Conservation (phyloP, 805 yeast genomes). For the Pichia pseudocactophila region DNA sequence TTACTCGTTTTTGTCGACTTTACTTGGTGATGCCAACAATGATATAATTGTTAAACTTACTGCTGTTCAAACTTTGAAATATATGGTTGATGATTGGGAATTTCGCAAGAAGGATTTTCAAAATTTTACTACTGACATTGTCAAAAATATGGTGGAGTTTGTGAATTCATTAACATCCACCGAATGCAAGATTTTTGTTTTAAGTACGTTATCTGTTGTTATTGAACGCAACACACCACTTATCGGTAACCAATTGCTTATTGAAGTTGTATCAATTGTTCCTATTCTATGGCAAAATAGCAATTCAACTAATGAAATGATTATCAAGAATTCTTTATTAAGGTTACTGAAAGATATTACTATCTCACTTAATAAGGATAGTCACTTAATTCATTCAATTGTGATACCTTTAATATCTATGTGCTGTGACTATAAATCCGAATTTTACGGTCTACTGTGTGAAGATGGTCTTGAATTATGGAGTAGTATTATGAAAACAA, state of each 20-base stretch:
- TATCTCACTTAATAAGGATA: constrained; percentile 46
- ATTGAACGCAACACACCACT: constrained; percentile 59
- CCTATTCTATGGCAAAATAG: constrained; percentile 72
- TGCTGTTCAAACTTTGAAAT: constrained; percentile 59
- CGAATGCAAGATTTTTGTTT: constrained; percentile 68
- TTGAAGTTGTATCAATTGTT: constrained; percentile 43
- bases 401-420: constrained; percentile 55
- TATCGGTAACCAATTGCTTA: constrained; percentile 41
- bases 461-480: constrained; percentile 88
- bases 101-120: constrained; percentile 60
- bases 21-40: constrained; percentile 34
- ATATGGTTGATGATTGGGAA: constrained; percentile 78
- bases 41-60: constrained; percentile 80
- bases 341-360: constrained; percentile 52
- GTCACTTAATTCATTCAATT: constrained; percentile 40
- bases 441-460: constrained; percentile 45
- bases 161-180: constrained; percentile 45
- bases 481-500: constrained; percentile 58
- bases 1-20: constrained; percentile 45
- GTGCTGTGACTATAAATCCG: constrained; percentile 55
- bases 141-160: constrained; percentile 40
- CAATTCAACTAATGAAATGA: constrained; percentile 33
- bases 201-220: constrained; percentile 58
- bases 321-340: constrained; percentile 41
- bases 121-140: constrained; percentile 50